phyloP scores from a whole-genome alignment of 2,329 filamentous ascomycete genomes.

The Graphilbum ipis-grandicollis region DNA sequence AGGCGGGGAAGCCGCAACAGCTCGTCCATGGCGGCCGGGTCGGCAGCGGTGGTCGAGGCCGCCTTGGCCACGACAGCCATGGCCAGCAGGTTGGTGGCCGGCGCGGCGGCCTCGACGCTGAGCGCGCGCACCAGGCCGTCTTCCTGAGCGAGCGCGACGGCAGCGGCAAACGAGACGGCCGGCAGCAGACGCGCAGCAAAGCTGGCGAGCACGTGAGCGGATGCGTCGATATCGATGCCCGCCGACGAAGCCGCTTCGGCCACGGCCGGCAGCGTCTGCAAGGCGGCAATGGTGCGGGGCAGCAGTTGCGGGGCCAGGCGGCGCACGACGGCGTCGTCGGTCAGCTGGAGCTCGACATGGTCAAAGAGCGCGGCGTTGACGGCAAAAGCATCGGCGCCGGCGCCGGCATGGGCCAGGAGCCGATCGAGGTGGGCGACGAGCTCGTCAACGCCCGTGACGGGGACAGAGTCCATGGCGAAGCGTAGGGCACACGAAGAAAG shows the following conservation, averaged over 20 bases:
- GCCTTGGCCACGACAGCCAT: conserved; percentile 40
- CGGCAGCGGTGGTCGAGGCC: conserved; percentile 10
- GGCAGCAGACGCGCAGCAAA: conserved; percentile 38
- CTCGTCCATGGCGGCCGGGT: conserved; percentile 17
- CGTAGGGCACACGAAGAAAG: no score
- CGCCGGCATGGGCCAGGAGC: conserved; percentile 14
- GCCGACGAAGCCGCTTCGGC: conserved; percentile 24
- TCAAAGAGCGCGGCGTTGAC: conserved; percentile 36
- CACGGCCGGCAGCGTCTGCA: conserved; percentile 16
- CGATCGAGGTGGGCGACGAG: conserved; percentile 35
- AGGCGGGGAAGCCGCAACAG: conserved; percentile 31
- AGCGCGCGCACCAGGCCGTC: conserved; percentile 34
- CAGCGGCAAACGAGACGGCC: conserved; percentile 32
- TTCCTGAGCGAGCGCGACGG: conserved; percentile 32
- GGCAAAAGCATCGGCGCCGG: background rate
- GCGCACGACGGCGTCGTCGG: conserved; percentile 38
- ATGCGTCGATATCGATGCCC: no score
- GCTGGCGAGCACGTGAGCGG: no score
- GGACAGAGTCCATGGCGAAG: conserved; percentile 22
- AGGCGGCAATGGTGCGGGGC: conserved; percentile 32
- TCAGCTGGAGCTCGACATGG: conserved; percentile 40
- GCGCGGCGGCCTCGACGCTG: conserved; percentile 33
- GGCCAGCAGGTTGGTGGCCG: conserved; percentile 39
- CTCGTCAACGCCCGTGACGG: conserved; percentile 33
- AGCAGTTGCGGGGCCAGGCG: conserved; percentile 34